A percentile compares a stretch with the other conserved stretches of the same genome.
These are phyloP conservation scores for Xylariomycetidae sp. DNA, from an alignment of 2,329 filamentous ascomycete species.

Conservation along the genomic window DNA sequence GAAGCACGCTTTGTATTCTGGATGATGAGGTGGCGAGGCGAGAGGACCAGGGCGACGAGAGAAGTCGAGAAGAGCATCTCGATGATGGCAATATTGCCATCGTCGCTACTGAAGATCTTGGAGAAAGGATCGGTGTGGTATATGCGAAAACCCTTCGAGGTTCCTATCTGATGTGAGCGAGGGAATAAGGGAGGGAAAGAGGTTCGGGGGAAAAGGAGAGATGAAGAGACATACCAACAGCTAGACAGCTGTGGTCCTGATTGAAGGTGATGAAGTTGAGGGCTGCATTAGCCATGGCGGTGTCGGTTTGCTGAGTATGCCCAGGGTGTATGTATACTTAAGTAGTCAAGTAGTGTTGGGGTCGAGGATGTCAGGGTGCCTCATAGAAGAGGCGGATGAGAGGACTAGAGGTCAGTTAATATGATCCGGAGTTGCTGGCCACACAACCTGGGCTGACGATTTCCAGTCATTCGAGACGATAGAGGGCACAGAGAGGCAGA, in stretches of 20 bases:
- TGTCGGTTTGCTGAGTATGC: too few relatives aligned
- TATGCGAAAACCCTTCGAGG: slow-evolving; percentile 89
- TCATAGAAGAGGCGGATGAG: too few relatives aligned
- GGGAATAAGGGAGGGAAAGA: slow-evolving; percentile 2
- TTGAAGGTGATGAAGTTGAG: slow-evolving; percentile 99
- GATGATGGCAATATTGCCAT: slow-evolving; percentile 91
- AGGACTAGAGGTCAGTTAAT: too few relatives aligned
- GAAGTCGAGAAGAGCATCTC: slow-evolving; percentile 99
- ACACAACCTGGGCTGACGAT: too few relatives aligned
- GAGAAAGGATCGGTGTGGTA: slow-evolving; percentile 96
- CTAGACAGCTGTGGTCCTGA: slow-evolving; percentile 95
- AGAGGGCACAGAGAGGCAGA: too few relatives aligned
- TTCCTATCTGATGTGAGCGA: slow-evolving; percentile 51
- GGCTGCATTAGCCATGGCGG: slow-evolving; percentile 64
- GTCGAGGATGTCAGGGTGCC: too few relatives aligned
- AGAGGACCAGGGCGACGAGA: slow-evolving; percentile 87
- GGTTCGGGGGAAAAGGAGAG: too few relatives aligned
- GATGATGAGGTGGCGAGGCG: slow-evolving; percentile 87
- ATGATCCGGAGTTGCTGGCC: too few relatives aligned
- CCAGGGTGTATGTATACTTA: too few relatives aligned
- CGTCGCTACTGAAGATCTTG: slow-evolving; percentile 90
- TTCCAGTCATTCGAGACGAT: too few relatives aligned
- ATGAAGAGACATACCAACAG: slow-evolving; percentile 68
- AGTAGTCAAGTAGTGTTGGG: too few relatives aligned
- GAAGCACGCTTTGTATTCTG: slow-evolving; percentile 86